phyloP scores from a whole-genome alignment of 1,284 basidiomycete genomes.

The Cronartium quercuum region DNA sequence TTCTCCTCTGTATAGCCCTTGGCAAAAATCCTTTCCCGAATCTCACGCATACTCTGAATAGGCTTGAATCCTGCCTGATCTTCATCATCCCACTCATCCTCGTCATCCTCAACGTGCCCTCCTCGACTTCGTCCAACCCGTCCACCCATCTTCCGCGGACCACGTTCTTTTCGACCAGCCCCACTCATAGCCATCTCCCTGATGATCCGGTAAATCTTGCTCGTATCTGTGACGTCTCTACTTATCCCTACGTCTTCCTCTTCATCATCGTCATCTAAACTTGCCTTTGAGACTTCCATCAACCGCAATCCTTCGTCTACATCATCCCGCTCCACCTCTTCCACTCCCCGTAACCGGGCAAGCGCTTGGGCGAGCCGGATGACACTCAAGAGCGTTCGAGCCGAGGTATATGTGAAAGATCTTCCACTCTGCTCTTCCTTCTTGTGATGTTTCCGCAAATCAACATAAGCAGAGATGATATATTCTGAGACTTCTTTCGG shows the following conservation, averaged over 20 bases:
- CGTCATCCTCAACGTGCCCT: constrained; percentile 52
- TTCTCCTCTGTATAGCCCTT: constrained; percentile 84
- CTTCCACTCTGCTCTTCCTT: constrained; percentile 84
- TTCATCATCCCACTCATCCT: constrained; percentile 52
- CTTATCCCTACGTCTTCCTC: constrained; percentile 59
- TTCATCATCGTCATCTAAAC: constrained; percentile 58
- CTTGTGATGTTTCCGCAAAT: constrained; percentile 83
- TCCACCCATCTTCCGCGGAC: constrained; percentile 50
- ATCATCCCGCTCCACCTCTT: constrained; percentile 72
- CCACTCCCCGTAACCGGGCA: constrained; percentile 78
- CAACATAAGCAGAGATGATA: constrained; percentile 90
- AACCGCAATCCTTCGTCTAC: constrained; percentile 94
- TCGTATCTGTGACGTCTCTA: constrained; percentile 65
- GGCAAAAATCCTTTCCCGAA: constrained; percentile 72
- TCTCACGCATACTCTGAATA: constrained; percentile 65
- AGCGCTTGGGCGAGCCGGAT: constrained; percentile 90
- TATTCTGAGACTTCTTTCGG: constrained; percentile 81
- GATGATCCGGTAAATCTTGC: constrained; percentile 81
- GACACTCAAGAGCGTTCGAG: constrained; percentile 87
- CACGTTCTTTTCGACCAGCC: constrained; percentile 50
- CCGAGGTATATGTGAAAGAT: constrained; percentile 90
- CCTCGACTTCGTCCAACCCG: constrained; percentile 50
- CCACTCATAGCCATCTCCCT: constrained; percentile 64
- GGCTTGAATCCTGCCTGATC: constrained; percentile 50
- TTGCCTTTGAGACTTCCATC: constrained; percentile 93